phyloP scores from a whole-genome alignment of 306 rosid genomes.

The Ziziphus jujuba region DNA sequence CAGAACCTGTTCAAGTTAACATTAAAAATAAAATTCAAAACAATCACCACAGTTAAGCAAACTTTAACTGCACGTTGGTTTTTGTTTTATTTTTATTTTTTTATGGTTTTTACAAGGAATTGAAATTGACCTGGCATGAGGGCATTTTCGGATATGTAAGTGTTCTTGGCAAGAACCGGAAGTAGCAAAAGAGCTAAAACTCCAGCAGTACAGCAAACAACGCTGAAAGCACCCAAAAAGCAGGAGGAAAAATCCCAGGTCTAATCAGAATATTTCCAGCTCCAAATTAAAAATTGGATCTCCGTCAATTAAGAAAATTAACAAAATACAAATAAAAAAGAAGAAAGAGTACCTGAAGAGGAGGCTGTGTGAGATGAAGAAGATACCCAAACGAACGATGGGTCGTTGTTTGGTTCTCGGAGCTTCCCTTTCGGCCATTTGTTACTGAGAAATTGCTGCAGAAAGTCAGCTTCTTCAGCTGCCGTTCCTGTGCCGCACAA shows the following conservation, averaged over 20 bases:
- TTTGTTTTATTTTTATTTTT: not conserved
- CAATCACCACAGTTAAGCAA: not conserved
- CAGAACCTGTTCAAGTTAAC: slow-evolving; percentile 54
- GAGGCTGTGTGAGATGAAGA: slow-evolving; percentile 70
- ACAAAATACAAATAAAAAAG: slow-evolving; percentile 2
- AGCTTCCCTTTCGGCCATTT: slow-evolving; percentile 39
- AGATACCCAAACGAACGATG: slow-evolving; percentile 65
- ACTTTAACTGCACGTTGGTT: not conserved
- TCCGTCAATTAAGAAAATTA: not conserved
- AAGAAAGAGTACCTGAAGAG: slow-evolving; percentile 52
- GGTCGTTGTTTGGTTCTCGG: slow-evolving; percentile 51
- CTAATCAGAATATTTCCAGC: not conserved
- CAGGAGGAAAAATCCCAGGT: not conserved
- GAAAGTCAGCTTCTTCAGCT: not conserved
- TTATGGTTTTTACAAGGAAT: not conserved
- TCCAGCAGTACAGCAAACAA: slow-evolving; percentile 66
- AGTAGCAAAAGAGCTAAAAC: slow-evolving; percentile 75
- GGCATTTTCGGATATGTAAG: slow-evolving; percentile 91
- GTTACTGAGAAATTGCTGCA: not conserved
- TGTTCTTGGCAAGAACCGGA: slow-evolving; percentile 85
- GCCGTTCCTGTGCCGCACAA: no score
- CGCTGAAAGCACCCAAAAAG: slow-evolving; percentile 36
- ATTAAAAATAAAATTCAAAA: not conserved
- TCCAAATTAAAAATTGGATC: slow-evolving; percentile 1
- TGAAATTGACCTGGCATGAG: slow-evolving; percentile 80